phyloP scores from a whole-genome alignment of 1,284 basidiomycete species.

The Cryptococcus sp. region DNA sequence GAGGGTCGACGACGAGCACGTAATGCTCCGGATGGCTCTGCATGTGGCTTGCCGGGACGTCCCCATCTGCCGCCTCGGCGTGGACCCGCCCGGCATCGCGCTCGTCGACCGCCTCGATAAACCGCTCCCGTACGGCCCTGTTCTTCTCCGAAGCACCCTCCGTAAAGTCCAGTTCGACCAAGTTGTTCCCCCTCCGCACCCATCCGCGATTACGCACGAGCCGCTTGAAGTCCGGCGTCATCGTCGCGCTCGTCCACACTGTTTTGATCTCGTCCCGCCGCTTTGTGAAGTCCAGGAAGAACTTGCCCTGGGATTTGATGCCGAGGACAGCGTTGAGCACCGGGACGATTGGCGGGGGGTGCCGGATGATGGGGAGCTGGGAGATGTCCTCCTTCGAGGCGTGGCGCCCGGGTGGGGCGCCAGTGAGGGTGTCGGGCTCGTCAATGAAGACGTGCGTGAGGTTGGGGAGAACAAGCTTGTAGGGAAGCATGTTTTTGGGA shows the following conservation, averaged over 20 bases:
- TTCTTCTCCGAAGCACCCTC: slow-evolving; percentile 13
- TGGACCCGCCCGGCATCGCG: not conserved
- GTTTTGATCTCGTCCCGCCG: slow-evolving; percentile 21
- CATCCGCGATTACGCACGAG: slow-evolving; percentile 31
- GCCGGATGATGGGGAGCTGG: slow-evolving; percentile 21
- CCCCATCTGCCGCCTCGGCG: not conserved
- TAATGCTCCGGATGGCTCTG: slow-evolving; percentile 20
- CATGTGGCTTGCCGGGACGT: not conserved
- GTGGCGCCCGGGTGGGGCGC: slow-evolving; percentile 22
- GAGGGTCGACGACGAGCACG: slow-evolving; percentile 20
- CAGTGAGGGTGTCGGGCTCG: slow-evolving; percentile 35
- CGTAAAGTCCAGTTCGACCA: slow-evolving; percentile 33
- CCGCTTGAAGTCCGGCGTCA: slow-evolving; percentile 20
- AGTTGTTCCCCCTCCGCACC: slow-evolving; percentile 14
- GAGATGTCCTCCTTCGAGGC: slow-evolving; percentile 2
- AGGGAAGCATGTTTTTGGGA: slow-evolving; percentile 8
- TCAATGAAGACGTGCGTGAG: slow-evolving; percentile 31
- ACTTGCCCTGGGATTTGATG: not conserved
- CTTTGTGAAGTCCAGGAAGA: slow-evolving; percentile 15
- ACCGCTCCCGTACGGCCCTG: slow-evolving; percentile 10
- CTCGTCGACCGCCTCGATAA: slow-evolving; percentile 11
- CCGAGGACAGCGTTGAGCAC: slow-evolving; percentile 16
- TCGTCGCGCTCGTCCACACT: slow-evolving; percentile 31
- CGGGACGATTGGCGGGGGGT: slow-evolving; percentile 24
- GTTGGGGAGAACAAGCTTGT: slow-evolving; percentile 2